Evolutionary conservation across 2,329 filamentous ascomycete species (phyloP), one percentile per base, ranked within the genome.

Genomic region (Coniochaeta prunicola): DNA sequence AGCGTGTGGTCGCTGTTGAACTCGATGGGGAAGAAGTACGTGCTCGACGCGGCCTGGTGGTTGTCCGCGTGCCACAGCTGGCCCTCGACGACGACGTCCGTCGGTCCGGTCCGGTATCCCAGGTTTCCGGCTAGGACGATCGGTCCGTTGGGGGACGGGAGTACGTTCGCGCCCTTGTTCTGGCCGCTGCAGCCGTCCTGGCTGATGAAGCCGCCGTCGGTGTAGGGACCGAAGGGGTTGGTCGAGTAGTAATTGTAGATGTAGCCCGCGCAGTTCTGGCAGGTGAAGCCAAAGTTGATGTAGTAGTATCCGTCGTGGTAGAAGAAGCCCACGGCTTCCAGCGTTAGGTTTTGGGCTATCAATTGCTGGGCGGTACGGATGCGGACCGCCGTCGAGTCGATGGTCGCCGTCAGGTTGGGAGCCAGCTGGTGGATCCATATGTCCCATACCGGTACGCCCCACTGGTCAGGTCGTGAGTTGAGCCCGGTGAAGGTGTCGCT

Each of bases 221-320:
- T 56, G 57, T 59, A 59, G 26, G 57, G 50, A 2, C 57, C 57
- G 3, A 59, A n/a, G 3, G 57, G 45, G 50, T 33, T 17, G 12
- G 53, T 56, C 33, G 57, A 42, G 36, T 59, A 56, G 24, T 55
- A 45, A 36, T 59, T 55, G 57, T 59, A 59, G 31, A 53, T 59
- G 34, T 42, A 42, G 53, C 57, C 57, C 17, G 57, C 57, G 57
- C 57, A 59, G 57, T 59, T 59, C 38, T 59, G 57, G 50, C 57
- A 59, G 5, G 57, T 59, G 33, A 31, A 50, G 19, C 31, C 57
- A 24, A 59, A 59, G 13, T 42, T 36, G 31, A 59, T 54, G 53
- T 59, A 59, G 48, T 56, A 59, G 53, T 59, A 56, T 10, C 57
- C 57, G 33, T 59, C 36, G 53, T 45, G 50, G 34, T 59, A 59